Evolutionary conservation across 2,329 filamentous ascomycete genomes (phyloP), one percentile per base, ranked within the genome.

Genomic region (Colletotrichum sp.): DNA sequence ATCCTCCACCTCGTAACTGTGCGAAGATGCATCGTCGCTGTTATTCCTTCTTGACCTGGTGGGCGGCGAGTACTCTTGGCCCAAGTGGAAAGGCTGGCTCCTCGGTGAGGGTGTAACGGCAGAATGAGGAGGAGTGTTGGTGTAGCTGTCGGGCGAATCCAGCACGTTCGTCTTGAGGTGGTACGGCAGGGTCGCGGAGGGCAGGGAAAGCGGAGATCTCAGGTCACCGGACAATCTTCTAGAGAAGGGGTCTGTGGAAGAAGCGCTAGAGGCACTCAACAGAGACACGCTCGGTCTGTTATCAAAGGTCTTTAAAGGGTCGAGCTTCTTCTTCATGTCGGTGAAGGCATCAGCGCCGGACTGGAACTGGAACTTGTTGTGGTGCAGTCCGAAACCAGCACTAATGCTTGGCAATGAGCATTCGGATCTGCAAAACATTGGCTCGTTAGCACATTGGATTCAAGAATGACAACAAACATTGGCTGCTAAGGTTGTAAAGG

Each of bases 301-400:
- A 72, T 89, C 87, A n/a, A 87, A 79, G 1, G 83, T 84, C 48
- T 87, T 84, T 48, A 86, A 82, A 2, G 87, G 85, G 73, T 91
- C 87, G n/a, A 92, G 84, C 82, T 90, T 92, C 81, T 89, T 89
- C 75, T 91, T 87, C 80, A 91, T 86, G 74, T 85, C 87, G 75
- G 89, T 88, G 68, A 91, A 87, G 16, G 88, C 83, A 60, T 88
- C 83, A 78, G 87, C 85, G 67, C 85, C 84, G 6, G 86, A 85
- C 64, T 84, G 84, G 77, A 89, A 88, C 72, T 88, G 85, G 72
- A 86, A 90, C 52, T 85, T 87, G 78, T 85, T 87, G 78, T 90
- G 89, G 76, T 87, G 87, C 70, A 88, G 84, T 71, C 89, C 88
- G 66, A 90, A 88, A n/a, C 84, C 83, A 43, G 85, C 81, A 1